These are phyloP conservation scores for Suillus subalutaceus DNA, from an alignment of 768 basidiomycete genomes.

Conservation along the genomic window DNA sequence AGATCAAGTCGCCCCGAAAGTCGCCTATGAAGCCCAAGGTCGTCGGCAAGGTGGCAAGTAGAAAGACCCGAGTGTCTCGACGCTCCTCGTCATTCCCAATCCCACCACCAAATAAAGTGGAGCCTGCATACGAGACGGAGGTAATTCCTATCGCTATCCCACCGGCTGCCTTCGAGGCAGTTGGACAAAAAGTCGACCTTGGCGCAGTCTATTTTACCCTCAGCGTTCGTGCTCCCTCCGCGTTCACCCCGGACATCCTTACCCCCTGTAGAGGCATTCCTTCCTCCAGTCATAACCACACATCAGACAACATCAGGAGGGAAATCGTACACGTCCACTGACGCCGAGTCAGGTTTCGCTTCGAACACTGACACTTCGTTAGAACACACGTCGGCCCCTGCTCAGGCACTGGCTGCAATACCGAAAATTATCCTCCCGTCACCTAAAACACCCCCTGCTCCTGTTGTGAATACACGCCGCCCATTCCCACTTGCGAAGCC, in stretches of 20 bases:
- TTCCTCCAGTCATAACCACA: slow-evolving; percentile 27
- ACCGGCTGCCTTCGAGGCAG: slow-evolving; percentile 33
- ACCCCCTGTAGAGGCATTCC: slow-evolving; percentile 50
- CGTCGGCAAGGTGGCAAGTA: slow-evolving; percentile 49
- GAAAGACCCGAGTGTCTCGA: slow-evolving; percentile 50
- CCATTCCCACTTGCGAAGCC: slow-evolving; percentile 77
- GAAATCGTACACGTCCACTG: neutral
- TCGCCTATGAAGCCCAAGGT: slow-evolving; percentile 48
- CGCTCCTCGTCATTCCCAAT: slow-evolving; percentile 47
- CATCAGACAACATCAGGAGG: slow-evolving; percentile 17
- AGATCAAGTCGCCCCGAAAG: slow-evolving; percentile 42
- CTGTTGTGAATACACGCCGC: slow-evolving; percentile 30
- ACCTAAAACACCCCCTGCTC: slow-evolving; percentile 24
- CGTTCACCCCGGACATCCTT: slow-evolving; percentile 73
- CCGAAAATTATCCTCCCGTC: slow-evolving; percentile 10
- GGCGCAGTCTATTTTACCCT: slow-evolving; percentile 58
- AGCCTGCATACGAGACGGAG: slow-evolving; percentile 57
- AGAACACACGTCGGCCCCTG: slow-evolving; percentile 24
- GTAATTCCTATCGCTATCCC: slow-evolving; percentile 37
- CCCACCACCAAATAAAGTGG: slow-evolving; percentile 36
- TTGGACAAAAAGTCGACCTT: slow-evolving; percentile 23
- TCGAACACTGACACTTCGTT: slow-evolving; percentile 9
- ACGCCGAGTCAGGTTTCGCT: slow-evolving; percentile 3
- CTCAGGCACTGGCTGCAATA: slow-evolving; percentile 13
- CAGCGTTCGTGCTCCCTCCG: slow-evolving; percentile 77